Evolutionary conservation across 2,329 filamentous ascomycete species (phyloP), one percentile per base, ranked within the genome.

Genomic region (Aspergillus luchuensis): DNA sequence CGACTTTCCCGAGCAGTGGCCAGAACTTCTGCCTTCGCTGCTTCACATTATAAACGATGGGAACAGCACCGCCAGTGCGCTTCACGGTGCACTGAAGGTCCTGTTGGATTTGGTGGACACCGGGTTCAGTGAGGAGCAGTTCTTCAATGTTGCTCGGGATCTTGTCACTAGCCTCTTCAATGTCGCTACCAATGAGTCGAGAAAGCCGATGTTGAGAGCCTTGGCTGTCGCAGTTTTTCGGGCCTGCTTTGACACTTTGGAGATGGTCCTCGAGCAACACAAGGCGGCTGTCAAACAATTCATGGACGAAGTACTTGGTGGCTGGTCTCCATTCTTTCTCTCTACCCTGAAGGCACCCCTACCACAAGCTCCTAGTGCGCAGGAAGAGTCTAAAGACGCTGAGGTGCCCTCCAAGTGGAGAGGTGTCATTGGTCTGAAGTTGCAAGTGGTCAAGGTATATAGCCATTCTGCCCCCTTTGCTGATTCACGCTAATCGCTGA

Each of bases 1-100:
- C 71, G 95, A 99, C 80, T 98, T 96, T 73, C 95, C 95, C 56
- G 92, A 97, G 62, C 86, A 93, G 71, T 99, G 95, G 95, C 92
- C 93, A n/a, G 86, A 87, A 66, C 86, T 99, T 47, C 86, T 99
- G 30, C 91, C 92, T 21, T 86, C 87, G 36, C 83, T 98, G 45
- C 85, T 99, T 63, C 85, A 86, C 47, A 84, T 93, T 54, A 91
- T 98, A 70, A 76, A 75, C 47, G 73, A 78, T 57, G 86, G 89
- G 57, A 85, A 82, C 56, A 92, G 91, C 63, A 87, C 83, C 64
- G 91, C 97, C 70, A 81, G 83, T 50, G 92, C 97, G 73, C 81
- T 97, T 53, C 92, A 97, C 74, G 95, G 95, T 56, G 91, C 94
- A 8, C 82, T 99, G 62, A 91, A 90, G 74, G 92, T 98, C 23